Conservation (phyloP, 805 yeast species). For the Lipomyces lipofer region DNA sequence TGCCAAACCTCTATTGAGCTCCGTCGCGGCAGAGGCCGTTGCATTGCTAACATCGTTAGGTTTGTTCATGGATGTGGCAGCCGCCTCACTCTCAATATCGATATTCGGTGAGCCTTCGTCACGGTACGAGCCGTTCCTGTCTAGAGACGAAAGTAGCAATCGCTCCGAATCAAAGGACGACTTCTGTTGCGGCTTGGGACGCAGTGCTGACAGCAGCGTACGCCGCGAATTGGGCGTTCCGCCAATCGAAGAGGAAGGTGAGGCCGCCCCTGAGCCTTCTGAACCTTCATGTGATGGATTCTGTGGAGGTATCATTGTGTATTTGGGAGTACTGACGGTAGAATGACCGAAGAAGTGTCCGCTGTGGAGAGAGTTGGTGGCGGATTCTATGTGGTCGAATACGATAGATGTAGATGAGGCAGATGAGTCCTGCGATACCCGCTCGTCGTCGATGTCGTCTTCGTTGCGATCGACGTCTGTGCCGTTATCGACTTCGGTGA, state of each 20-base stretch:
- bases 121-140: conserved; percentile 2
- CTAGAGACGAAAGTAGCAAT: conserved; percentile 16
- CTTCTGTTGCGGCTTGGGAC: no score
- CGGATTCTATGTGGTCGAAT: conserved; percentile 26
- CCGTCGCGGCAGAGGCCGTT: conserved; percentile 16
- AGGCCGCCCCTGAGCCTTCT: no score
- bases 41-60: conserved; percentile 4
- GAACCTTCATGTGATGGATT: no score
- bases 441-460: conserved; percentile 9
- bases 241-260: conserved; percentile 1
- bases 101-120: conserved; percentile 2
- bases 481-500: background rate
- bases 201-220: no score
- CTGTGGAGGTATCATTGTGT: background rate
- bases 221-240: conserved; percentile 4
- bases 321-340: background rate
- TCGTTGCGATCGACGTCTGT: conserved; percentile 2
- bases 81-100: conserved; percentile 10
- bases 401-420: conserved; percentile 27
- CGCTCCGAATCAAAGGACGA: conserved; percentile 18
- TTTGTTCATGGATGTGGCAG: background rate
- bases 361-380: conserved; percentile 23
- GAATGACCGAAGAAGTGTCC: conserved; percentile 4
- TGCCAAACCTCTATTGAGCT: background rate
- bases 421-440: conserved; percentile 21